phyloP scores from a whole-genome alignment of 2,329 filamentous ascomycete species.

The Mycosphaerella sp. region DNA sequence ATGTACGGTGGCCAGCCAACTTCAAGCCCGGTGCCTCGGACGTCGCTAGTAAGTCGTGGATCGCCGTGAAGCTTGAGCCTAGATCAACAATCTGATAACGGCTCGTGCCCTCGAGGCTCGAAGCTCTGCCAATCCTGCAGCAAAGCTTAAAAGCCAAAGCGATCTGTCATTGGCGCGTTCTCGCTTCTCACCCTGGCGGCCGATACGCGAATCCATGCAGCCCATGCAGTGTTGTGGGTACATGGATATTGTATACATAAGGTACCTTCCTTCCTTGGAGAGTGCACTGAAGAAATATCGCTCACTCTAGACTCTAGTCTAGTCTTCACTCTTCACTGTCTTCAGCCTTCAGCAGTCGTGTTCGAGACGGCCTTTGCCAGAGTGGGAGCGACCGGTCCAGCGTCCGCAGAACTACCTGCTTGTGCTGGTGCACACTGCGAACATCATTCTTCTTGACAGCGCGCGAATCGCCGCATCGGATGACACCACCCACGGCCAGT shows the following conservation, averaged over 20 bases:
- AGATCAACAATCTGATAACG: slow-evolving; percentile 8
- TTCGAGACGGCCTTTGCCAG: too few species aligned
- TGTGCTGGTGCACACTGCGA: too few species aligned
- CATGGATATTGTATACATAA: too few species aligned
- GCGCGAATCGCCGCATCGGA: neutral
- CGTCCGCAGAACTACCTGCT: too few species aligned
- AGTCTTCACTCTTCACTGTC: too few species aligned
- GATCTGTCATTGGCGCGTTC: neutral
- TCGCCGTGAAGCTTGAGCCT: slow-evolving; percentile 2
- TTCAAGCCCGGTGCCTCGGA: neutral
- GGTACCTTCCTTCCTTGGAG: too few species aligned
- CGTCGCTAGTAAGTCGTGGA: neutral
- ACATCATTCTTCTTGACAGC: neutral
- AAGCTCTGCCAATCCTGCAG: slow-evolving; percentile 8
- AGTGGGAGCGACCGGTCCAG: too few species aligned
- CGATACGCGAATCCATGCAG: too few species aligned
- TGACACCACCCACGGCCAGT: neutral
- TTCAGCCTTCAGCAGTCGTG: too few species aligned
- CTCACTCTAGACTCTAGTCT: too few species aligned
- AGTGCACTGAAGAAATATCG: too few species aligned
- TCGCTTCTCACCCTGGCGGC: neutral
- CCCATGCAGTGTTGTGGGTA: too few species aligned
- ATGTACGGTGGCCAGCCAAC: neutral
- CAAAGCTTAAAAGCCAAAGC: slow-evolving; percentile 6
- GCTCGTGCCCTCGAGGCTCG: neutral